Conservation (phyloP, 2,329 filamentous ascomycete genomes). For the Hymenotorrendiella dingleyae region DNA sequence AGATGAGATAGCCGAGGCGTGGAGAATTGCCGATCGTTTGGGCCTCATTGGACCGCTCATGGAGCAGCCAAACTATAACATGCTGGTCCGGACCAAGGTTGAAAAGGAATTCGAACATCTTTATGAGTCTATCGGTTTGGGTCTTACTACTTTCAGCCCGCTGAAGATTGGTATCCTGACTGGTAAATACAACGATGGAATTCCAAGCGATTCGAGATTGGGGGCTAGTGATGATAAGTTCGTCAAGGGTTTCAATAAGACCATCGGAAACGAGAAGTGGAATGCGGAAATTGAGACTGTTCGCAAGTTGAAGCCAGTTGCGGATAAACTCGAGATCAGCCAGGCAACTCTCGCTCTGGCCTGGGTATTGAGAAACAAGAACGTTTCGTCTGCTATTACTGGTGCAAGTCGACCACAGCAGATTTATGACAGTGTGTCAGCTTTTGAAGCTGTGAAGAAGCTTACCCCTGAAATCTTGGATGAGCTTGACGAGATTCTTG, state of each 20-base stretch:
- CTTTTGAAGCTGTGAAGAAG: conserved; percentile 46
- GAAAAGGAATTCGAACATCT: conserved; percentile 57
- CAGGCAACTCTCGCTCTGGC: conserved; percentile 48
- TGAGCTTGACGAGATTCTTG: conserved; percentile 53
- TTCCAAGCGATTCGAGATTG: conserved; percentile 54
- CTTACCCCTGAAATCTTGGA: conserved; percentile 53
- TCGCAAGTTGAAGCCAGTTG: conserved; percentile 54
- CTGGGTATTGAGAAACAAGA: conserved; percentile 57
- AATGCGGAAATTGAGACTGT: conserved; percentile 53
- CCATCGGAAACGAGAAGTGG: conserved; percentile 44
- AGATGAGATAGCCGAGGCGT: conserved; percentile 58
- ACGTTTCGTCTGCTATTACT: conserved; percentile 56
- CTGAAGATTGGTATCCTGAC: conserved; percentile 55
- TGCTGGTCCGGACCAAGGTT: conserved; percentile 55
- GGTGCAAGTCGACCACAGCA: conserved; percentile 53
- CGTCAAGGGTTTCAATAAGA: conserved; percentile 37
- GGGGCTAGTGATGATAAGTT: conserved; percentile 47
- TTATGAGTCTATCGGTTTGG: conserved; percentile 53
- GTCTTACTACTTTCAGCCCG: conserved; percentile 58
- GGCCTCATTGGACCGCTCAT: conserved; percentile 57
- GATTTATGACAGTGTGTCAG: conserved; percentile 53
- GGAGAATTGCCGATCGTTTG: conserved; percentile 53
- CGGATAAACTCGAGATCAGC: conserved; percentile 55
- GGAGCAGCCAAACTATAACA: conserved; percentile 64
- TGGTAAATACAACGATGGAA: conserved; percentile 61